Evolutionary conservation across 306 rosid species (phyloP), one percentile per base, ranked within the genome.

Genomic region (Vigna radiata): DNA sequence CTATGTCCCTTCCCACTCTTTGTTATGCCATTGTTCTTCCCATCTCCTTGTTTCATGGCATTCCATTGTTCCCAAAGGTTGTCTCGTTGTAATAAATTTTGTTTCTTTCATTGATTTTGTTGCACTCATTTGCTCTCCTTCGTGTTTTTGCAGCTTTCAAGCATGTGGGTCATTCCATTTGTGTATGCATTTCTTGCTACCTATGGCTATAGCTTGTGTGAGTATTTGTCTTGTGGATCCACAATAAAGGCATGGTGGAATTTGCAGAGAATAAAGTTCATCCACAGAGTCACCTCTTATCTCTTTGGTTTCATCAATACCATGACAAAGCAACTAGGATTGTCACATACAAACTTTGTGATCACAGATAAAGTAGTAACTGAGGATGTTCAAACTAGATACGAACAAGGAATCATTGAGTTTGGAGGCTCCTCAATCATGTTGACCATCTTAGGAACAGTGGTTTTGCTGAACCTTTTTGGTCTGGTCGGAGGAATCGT

Each of bases 21-120:
- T 83, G 49, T 67, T 90, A 90, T 80, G 83, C 61, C 25, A 59
- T 77, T 37, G 56, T 90, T 82, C 88, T 87, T 86, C 68, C 97
- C 43, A 78, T 92, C 68, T 88, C 76, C 88, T 74, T 90, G 19
- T 73, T 88, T 74, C 84, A 16, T 15, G 89, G 88, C 58, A 83
- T 88, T 53, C 69, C 93, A 9, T 68, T 90, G 66, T 92, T 92
- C 73, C 97, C 97, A 2, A 29, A 84, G 92, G 97, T 90, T 84
- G 37, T 17, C 48, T 25, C 36, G 15, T 11, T 44, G 4, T 0
- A 1, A 0, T 58, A 13, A 21, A 41, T 62, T n/a, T 39, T 13
- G 7, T 33, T 17, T 61, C 5, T 49, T 46, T 59, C 36, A 8
- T 54, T 29, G 10, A 37, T 37, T 60, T 72, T 54, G 23, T 52